Percentiles rank a stretch among this genome's conserved stretches.
These are phyloP conservation scores for Melanomma pulvis-pyrius DNA, from an alignment of 495 filamentous ascomycete genomes.

Conservation along the genomic window DNA sequence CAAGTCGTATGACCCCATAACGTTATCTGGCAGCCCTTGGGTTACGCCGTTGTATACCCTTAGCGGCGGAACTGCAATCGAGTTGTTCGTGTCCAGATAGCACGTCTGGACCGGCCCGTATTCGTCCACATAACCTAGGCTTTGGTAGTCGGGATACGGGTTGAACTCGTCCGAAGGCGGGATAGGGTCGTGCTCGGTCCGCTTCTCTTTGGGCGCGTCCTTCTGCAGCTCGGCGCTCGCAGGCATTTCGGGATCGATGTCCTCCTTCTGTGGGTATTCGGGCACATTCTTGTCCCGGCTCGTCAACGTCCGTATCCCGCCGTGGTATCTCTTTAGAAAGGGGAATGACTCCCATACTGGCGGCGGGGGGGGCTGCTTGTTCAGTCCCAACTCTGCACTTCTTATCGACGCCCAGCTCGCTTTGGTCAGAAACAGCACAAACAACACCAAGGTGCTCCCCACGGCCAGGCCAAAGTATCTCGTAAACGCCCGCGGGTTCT, in stretches of 20 bases:
- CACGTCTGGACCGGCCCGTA: slow-evolving; percentile 72
- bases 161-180: slow-evolving; percentile 64
- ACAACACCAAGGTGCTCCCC: slow-evolving; percentile 67
- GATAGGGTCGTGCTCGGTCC: slow-evolving; percentile 28
- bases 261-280: slow-evolving; percentile 69
- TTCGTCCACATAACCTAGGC: slow-evolving; percentile 58
- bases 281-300: slow-evolving; percentile 63
- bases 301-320: slow-evolving; percentile 71
- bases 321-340: slow-evolving; percentile 81
- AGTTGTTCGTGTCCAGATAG: slow-evolving; percentile 67
- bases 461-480: slow-evolving; percentile 73
- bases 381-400: slow-evolving; percentile 60
- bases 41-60: slow-evolving; percentile 74
- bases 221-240: slow-evolving; percentile 21
- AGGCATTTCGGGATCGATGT: slow-evolving; percentile 34
- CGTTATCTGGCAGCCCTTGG: slow-evolving; percentile 76
- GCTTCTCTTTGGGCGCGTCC: slow-evolving; percentile 17
- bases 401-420: slow-evolving; percentile 68
- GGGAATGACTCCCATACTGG: slow-evolving; percentile 79
- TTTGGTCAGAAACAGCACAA: slow-evolving; percentile 70
- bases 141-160: slow-evolving; percentile 69
- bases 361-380: slow-evolving; percentile 59
- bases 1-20: slow-evolving; percentile 79
- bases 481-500: slow-evolving; percentile 37
- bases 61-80: slow-evolving; percentile 65